These are phyloP conservation scores for Dactylellina drechsleri DNA, from an alignment of 2,329 filamentous ascomycete species.

Conservation along the genomic window DNA sequence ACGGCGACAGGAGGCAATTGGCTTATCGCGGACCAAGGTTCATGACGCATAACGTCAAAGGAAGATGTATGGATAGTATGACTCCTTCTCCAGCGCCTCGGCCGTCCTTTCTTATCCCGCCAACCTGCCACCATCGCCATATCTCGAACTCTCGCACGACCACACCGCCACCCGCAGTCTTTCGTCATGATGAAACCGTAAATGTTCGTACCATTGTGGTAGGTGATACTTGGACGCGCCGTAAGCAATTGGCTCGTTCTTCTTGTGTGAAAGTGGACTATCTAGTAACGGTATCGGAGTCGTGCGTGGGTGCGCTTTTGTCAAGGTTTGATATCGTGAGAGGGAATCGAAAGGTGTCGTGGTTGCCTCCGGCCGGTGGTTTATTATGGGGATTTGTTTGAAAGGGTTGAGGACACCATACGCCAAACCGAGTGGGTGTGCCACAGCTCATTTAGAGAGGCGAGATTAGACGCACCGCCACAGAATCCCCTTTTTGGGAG, in stretches of 20 bases:
- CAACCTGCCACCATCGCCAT: constrained; percentile 34
- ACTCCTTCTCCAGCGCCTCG: neutral
- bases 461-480: constrained; percentile 43
- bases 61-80: neutral
- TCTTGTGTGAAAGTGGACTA: neutral
- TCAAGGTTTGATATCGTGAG: constrained; percentile 9
- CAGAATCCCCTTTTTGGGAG: neutral
- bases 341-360: constrained; percentile 1
- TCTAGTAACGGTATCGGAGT: neutral
- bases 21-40: constrained; percentile 2
- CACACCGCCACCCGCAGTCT: constrained; percentile 13
- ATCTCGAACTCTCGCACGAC: constrained; percentile 34
- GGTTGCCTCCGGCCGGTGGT: constrained; percentile 15
- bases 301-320: constrained; percentile 17
- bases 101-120: constrained; percentile 5
- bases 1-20: constrained; percentile 9
- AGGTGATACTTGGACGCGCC: constrained; percentile 11
- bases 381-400: constrained; percentile 41
- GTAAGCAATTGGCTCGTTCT: constrained; percentile 29
- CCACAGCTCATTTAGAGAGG: constrained; percentile 15
- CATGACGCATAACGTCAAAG: neutral
- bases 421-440: constrained; percentile 30
- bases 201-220: constrained; percentile 48
- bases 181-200: neutral
- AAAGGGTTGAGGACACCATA: constrained; percentile 55